Conservation (phyloP, 306 rosid species). For the Rosa persica region DNA sequence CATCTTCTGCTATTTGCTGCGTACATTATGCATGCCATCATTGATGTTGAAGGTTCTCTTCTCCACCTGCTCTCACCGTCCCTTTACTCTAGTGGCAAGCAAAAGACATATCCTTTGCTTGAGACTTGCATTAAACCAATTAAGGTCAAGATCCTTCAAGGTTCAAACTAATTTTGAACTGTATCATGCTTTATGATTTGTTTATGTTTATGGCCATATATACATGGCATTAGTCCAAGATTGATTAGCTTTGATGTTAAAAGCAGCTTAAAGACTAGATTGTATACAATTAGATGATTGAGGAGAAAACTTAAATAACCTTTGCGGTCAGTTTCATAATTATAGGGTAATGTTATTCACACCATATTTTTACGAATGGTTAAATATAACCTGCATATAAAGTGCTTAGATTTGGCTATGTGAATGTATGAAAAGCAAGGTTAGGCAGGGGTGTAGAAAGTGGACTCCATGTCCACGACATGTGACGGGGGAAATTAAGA, state of each 20-base stretch:
- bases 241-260: background rate
- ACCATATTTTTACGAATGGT: background rate
- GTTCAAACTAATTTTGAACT: background rate
- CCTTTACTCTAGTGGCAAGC: constrained; percentile 61
- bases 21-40: constrained; percentile 32
- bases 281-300: background rate
- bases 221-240: background rate
- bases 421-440: constrained; percentile 43
- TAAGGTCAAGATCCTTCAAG: constrained; percentile 43
- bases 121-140: constrained; percentile 34
- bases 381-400: background rate
- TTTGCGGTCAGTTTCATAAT: background rate
- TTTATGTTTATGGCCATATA: background rate
- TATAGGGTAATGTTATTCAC: background rate
- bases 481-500: constrained; percentile 43
- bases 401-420: constrained; percentile 19
- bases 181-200: background rate
- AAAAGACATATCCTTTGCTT: constrained; percentile 56
- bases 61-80: constrained; percentile 39
- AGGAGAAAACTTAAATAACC: background rate
- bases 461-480: constrained; percentile 45
- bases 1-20: constrained; percentile 6
- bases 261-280: background rate
- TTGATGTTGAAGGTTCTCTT: constrained; percentile 35
- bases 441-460: constrained; percentile 48